Base-by-base conservation (phyloP, 2,329 filamentous ascomycete genomes). In the Trichoderma sp. region DNA sequence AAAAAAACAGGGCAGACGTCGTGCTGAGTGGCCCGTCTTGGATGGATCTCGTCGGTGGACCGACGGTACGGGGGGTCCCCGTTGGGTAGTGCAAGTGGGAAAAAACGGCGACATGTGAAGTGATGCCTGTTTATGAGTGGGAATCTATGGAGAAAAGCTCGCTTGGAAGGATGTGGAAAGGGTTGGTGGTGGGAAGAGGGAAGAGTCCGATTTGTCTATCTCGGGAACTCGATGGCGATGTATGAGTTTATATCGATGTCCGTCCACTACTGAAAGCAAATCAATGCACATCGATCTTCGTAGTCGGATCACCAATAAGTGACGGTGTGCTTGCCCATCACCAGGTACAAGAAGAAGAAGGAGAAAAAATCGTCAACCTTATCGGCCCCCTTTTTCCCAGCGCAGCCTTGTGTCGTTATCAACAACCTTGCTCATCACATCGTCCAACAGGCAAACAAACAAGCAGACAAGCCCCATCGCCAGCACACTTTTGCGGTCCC, bases 301-400 rank as follows among this genome's bases (percentile, higher is more conserved):
- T 14, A 14, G 10, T 14, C 12, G 34, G 5, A 14, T 14, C 34
- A 39, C 34, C 34, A 3, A 6, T 3, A 26, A 52, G 19, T 51
- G 26, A 52, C 50, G 50, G 50, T 52, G 50, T 19, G 50, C 12
- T 12, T 19, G 26, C 28, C 26, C 30, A 52, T 34, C 12, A 30
- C 19, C 17, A 45, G 17, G 19, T 19, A 52, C 34, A 19, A 34
- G 17, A 52, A 21, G 17, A 34, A 3, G 30, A 30, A 51, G 7
- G 9, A 28, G 7, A 14, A 15, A 12, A 34, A 34, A 34, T 45
- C 12, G 50, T 34, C 50, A 4, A 30, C 50, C 50, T 52, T 52
- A 52, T 52, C 50, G 50, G 19, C 50, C 50, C 50, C 50, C 50
- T 52, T 52, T 52, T 52, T 17, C 43, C 4, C 34, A 14, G 28